phyloP scores from a whole-genome alignment of 2,329 filamentous ascomycete species.

The Corniculantispora saksenae region DNA sequence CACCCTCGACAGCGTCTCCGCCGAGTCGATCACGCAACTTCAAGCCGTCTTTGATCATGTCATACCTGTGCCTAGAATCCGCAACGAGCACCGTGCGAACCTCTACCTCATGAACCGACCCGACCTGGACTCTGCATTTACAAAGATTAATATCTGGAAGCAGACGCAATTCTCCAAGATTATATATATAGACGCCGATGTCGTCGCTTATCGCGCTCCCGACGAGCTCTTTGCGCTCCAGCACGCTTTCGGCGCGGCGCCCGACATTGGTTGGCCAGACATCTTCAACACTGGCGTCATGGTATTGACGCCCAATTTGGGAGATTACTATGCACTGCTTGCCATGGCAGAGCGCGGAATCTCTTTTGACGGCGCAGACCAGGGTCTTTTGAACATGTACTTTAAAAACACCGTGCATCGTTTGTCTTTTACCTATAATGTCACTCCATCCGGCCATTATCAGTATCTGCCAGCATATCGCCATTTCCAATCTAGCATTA shows the following conservation, averaged over 20 bases:
- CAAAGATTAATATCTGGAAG: constrained; percentile 94
- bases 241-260: constrained; percentile 68
- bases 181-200: constrained; percentile 91
- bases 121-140: constrained; percentile 90
- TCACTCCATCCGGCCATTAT: constrained; percentile 94
- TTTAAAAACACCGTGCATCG: constrained; percentile 83
- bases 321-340: constrained; percentile 81
- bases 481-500: constrained; percentile 89
- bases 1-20: constrained; percentile 76
- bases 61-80: constrained; percentile 78
- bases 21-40: constrained; percentile 75
- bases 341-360: constrained; percentile 83
- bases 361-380: constrained; percentile 96
- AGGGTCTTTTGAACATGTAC: constrained; percentile 93
- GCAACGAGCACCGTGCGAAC: constrained; percentile 76
- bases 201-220: constrained; percentile 85
- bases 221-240: constrained; percentile 82
- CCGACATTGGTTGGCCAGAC: constrained; percentile 97
- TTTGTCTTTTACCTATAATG: constrained; percentile 94
- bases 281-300: constrained; percentile 98
- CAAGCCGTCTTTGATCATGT: constrained; percentile 86
- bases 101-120: constrained; percentile 88
- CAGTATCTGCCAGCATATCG: constrained; percentile 95
- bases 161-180: constrained; percentile 88
- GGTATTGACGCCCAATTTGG: constrained; percentile 82